phyloP scores from a whole-genome alignment of 2,329 filamentous ascomycete species.

The Aspergillus uvarum region DNA sequence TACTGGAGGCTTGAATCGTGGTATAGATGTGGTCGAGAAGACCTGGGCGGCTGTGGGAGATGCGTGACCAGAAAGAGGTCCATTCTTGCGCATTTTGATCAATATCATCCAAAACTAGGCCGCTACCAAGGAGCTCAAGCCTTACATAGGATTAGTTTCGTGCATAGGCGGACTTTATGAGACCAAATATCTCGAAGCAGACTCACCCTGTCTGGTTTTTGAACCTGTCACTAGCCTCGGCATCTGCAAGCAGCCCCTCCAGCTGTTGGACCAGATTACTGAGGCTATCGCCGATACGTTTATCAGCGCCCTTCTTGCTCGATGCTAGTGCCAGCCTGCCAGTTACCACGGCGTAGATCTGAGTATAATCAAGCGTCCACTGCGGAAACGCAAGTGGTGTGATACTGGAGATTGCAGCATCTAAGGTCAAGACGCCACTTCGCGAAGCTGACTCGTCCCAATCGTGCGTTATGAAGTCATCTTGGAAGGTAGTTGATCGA shows the following conservation, averaged over 20 bases:
- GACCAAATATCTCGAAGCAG: background rate
- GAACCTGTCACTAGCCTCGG: slow-evolving; percentile 5
- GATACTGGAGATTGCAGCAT: slow-evolving; percentile 12
- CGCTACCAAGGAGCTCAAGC: slow-evolving; percentile 32
- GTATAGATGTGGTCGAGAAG: slow-evolving; percentile 14
- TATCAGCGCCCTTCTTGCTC: slow-evolving; percentile 2
- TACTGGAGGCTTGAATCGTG: slow-evolving; percentile 22
- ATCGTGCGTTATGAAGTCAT: slow-evolving; percentile 42
- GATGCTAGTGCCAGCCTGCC: slow-evolving; percentile 13
- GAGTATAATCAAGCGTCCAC: slow-evolving; percentile 32
- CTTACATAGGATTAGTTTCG: slow-evolving; percentile 23
- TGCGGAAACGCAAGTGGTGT: slow-evolving; percentile 20
- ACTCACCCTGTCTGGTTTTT: slow-evolving; percentile 34
- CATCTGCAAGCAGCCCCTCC: slow-evolving; percentile 10
- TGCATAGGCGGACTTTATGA: background rate
- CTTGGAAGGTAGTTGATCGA: slow-evolving; percentile 13
- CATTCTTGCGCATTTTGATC: slow-evolving; percentile 36
- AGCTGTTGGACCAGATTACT: slow-evolving; percentile 26
- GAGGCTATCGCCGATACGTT: slow-evolving; percentile 16
- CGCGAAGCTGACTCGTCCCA: slow-evolving; percentile 30
- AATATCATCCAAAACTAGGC: slow-evolving; percentile 35
- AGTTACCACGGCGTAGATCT: slow-evolving; percentile 28
- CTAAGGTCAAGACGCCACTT: slow-evolving; percentile 8
- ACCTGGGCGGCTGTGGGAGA: background rate
- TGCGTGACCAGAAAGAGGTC: slow-evolving; percentile 24